Evolutionary conservation across 257 asterid genomes (phyloP).

Genomic region (Rubia yunnanensis): DNA sequence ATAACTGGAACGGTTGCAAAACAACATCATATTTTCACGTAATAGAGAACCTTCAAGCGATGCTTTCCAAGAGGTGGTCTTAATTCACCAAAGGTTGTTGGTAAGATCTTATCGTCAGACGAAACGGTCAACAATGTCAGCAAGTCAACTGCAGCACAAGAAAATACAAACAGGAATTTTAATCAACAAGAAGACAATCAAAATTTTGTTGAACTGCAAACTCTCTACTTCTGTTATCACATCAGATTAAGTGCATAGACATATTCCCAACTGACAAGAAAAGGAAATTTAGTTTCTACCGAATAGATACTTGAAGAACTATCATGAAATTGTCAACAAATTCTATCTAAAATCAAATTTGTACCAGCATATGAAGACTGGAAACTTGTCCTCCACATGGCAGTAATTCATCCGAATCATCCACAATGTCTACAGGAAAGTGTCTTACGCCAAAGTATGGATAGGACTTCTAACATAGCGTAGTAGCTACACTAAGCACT

Average conservation of each 20-base stretch:
- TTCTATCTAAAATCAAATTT: neutral
- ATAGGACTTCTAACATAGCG: neutral
- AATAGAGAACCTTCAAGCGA: conserved; percentile 66
- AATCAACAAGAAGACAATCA: neutral
- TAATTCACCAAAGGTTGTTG: conserved; percentile 82
- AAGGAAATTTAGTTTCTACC: no score
- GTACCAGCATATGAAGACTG: neutral
- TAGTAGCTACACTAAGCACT: neutral
- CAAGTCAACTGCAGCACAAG: conserved; percentile 57
- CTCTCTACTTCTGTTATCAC: neutral
- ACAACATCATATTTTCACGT: no score
- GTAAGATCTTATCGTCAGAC: conserved; percentile 65
- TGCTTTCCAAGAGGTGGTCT: conserved; percentile 97
- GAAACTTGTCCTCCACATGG: neutral
- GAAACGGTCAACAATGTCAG: conserved; percentile 65
- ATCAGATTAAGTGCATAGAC: neutral
- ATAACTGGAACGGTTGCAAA: neutral
- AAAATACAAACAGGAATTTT: neutral
- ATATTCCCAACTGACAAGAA: neutral
- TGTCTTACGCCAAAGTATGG: neutral
- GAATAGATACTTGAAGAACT: neutral
- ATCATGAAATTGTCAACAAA: neutral
- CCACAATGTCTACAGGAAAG: neutral
- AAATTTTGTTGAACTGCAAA: neutral
- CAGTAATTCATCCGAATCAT: neutral